Evolutionary conservation across 192 early-diverging fungal species (phyloP).

Genomic region (Thamnidium elegans): DNA sequence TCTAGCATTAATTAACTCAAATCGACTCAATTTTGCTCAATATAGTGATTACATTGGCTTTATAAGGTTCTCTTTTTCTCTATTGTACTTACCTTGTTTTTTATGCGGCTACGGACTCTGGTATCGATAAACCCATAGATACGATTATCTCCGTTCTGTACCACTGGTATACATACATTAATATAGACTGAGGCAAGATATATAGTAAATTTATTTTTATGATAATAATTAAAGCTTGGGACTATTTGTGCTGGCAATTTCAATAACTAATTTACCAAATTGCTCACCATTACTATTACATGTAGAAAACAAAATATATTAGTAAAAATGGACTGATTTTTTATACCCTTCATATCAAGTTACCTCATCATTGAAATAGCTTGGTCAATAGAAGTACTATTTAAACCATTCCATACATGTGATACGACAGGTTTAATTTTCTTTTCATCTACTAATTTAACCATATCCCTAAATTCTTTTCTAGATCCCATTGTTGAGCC

Average conservation of each 20-base stretch:
- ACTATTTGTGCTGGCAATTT: background rate
- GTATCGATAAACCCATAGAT: too few species aligned
- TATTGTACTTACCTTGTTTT: too few species aligned
- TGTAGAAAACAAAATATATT: background rate
- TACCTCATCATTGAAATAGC: constrained; percentile 34
- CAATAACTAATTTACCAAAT: constrained; percentile 39
- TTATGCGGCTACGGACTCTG: too few species aligned
- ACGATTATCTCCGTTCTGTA: too few species aligned
- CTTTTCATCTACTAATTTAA: constrained; percentile 54
- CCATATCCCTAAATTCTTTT: constrained; percentile 58
- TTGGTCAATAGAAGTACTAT: constrained; percentile 17
- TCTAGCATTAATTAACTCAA: too few species aligned
- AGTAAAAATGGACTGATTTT: background rate
- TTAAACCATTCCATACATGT: constrained; percentile 51
- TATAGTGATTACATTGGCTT: too few species aligned
- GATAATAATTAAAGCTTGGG: constrained; percentile 6
- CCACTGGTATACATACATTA: too few species aligned
- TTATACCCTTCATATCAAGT: background rate
- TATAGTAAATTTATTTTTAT: too few species aligned
- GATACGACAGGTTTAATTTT: constrained; percentile 58
- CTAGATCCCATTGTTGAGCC: constrained; percentile 68
- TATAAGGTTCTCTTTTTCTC: too few species aligned
- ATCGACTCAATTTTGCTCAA: too few species aligned
- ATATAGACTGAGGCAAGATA: too few species aligned
- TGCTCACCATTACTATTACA: constrained; percentile 31